Percentiles rank a stretch among this genome's conserved stretches.
Evolutionary conservation across 2,329 filamentous ascomycete species (phyloP).

Genomic region (Alternaria triticimaculans): DNA sequence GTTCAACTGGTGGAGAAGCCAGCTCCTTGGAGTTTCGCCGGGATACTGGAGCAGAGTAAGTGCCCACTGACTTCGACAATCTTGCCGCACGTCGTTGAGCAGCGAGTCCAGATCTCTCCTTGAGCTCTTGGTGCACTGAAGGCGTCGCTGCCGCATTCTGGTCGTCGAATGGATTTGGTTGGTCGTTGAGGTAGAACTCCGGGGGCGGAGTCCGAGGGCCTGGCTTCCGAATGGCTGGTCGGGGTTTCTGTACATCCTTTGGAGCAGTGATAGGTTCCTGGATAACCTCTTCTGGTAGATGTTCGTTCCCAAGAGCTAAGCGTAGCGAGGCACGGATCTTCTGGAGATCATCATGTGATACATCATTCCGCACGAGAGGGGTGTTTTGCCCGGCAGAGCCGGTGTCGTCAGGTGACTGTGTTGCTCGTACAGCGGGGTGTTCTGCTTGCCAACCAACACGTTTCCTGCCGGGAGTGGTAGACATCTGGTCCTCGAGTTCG

Average conservation of each 20-base stretch:
- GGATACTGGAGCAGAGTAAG: conserved; percentile 44
- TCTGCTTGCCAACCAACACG: conserved; percentile 45
- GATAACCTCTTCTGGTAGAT: conserved; percentile 24
- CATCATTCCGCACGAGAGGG: conserved; percentile 38
- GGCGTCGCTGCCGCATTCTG: conserved; percentile 13
- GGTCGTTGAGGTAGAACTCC: conserved; percentile 42
- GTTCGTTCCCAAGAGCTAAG: conserved; percentile 41
- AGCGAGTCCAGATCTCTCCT: conserved; percentile 43
- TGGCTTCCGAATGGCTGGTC: conserved; percentile 46
- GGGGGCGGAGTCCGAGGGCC: conserved; percentile 39
- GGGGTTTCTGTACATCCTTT: conserved; percentile 42
- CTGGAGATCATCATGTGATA: conserved; percentile 43
- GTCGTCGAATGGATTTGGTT: conserved; percentile 45
- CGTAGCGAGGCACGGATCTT: conserved; percentile 46
- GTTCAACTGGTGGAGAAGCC: conserved; percentile 29
- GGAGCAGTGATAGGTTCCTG: conserved; percentile 17
- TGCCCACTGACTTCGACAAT: conserved; percentile 45
- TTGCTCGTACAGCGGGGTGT: conserved; percentile 19
- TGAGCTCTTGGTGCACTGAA: conserved; percentile 25
- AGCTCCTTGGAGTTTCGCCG: conserved; percentile 45
- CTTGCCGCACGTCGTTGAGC: conserved; percentile 45
- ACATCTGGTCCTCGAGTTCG: conserved; percentile 35
- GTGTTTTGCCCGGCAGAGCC: conserved; percentile 39
- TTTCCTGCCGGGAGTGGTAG: conserved; percentile 38
- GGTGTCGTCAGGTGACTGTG: conserved; percentile 30